phyloP scores from a whole-genome alignment of 2,329 filamentous ascomycete species.

The Xylaria multiplex region DNA sequence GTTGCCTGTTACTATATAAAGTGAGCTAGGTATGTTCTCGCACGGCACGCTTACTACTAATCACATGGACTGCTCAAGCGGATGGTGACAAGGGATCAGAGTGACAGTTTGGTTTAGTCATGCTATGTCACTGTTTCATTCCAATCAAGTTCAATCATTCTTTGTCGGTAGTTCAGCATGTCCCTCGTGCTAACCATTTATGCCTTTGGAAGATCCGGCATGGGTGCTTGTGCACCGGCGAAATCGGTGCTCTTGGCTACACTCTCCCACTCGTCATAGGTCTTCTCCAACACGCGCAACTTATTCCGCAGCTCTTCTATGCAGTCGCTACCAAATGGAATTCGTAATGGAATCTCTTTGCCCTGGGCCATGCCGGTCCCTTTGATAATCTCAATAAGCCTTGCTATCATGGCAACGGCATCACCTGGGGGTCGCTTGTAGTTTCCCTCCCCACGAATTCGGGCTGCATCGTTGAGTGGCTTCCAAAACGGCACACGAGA shows the following conservation, averaged over 20 bases:
- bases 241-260: not conserved
- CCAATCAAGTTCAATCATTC: too few species aligned
- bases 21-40: too few species aligned
- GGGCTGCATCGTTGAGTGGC: not conserved
- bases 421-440: conserved; percentile 45
- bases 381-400: not conserved
- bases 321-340: conserved; percentile 61
- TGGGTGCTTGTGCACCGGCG: not conserved
- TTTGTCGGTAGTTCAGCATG: too few species aligned
- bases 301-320: not conserved
- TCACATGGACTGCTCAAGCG: too few species aligned
- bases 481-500: not conserved
- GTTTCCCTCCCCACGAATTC: conserved; percentile 35
- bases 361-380: conserved; percentile 36
- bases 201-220: not conserved
- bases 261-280: conserved; percentile 3
- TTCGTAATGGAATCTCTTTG: conserved; percentile 55
- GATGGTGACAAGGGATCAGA: too few species aligned
- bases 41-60: too few species aligned
- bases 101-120: too few species aligned
- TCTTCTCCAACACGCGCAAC: not conserved
- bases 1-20: too few species aligned
- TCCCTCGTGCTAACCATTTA: too few species aligned
- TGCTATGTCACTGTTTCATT: too few species aligned
- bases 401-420: not conserved